Base-by-base conservation (phyloP, 306 rosid genomes). In the Pterocarpus santalinus region DNA sequence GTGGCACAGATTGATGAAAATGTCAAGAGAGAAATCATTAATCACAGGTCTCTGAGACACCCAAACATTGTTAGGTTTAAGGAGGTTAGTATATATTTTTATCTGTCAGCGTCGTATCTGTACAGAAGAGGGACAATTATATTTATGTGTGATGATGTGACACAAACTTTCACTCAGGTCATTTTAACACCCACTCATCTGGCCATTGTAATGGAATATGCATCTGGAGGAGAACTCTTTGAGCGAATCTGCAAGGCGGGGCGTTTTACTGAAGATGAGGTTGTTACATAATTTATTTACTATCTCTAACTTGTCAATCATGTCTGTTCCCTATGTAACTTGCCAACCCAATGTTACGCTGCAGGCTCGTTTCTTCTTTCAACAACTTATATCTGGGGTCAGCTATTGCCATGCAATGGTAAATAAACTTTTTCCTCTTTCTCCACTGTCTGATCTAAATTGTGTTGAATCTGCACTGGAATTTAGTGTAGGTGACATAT, bases 351-450 rank as follows among this genome's bases (percentile, higher is more conserved):
- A 41, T 86, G 16, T 57, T 75, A 39, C 86, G 85, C 28, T 90
- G 72, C 82, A 95, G 99, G 98, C 98, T 53, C 98, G 99, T 53
- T 95, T 95, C 93, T 95, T 95, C 86, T 95, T 95, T 88, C 99
- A 93, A 58, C 99, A 95, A 84, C 99, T 95, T 75, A 90, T 95
- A 86, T 95, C 98, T 14, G 99, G 99, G 82, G 99, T 95, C 71
- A 95, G 98, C 87, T 95, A 87, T 80, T 95, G 97, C 83, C 99
- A 95, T 84, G 96, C 93, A 35, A 95, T 95, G 99, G 99, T 93
- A 92, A 80, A 67, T 62, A 7, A 89, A 53, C 49, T 28, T 63
- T 60, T 74, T 14, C 12, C 46, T 17, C 53, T 34, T 51, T 10
- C 64, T 41, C 65, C 39, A 5, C 22, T 53, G 58, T 63, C 10